Percentiles rank a stretch among this genome's conserved stretches.
These are phyloP conservation scores for Ceratocystis papillata DNA, from an alignment of 2,329 filamentous ascomycete genomes.

Conservation along the genomic window DNA sequence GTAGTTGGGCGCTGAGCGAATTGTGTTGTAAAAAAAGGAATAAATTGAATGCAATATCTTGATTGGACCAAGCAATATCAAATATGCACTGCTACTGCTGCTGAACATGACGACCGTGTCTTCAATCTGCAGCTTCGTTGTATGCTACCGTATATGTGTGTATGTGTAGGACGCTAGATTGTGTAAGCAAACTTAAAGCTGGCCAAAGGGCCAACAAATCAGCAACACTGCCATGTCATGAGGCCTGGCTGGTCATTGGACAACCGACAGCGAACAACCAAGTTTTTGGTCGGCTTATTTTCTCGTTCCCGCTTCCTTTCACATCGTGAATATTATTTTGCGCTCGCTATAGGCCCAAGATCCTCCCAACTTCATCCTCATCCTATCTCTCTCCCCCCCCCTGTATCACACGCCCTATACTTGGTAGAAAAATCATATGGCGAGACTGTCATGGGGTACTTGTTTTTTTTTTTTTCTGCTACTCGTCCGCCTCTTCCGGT, in stretches of 20 bases:
- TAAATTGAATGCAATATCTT: neutral
- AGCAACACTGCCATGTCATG: neutral
- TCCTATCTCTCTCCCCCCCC: neutral
- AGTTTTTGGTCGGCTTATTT: neutral
- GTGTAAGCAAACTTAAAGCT: slow-evolving; percentile 4
- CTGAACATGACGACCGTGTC: neutral
- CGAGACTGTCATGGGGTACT: neutral
- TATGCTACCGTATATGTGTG: neutral
- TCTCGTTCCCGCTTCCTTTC: neutral
- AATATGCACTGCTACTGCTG: neutral
- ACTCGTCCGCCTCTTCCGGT: neutral
- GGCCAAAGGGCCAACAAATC: neutral
- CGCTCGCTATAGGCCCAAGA: neutral
- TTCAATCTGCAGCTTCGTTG: neutral
- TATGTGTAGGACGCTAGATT: neutral
- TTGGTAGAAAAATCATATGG: no score
- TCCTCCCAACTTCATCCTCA: neutral
- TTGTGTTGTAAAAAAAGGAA: neutral
- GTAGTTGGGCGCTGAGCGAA: neutral
- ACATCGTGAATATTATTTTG: no score
- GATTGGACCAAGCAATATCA: neutral
- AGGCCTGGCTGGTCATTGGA: no score
- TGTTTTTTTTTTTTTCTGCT: neutral
- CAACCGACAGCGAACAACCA: no score
- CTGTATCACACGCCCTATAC: neutral